These are phyloP conservation scores for Ormosia emarginata DNA, from an alignment of 306 rosid species.

Conservation along the genomic window DNA sequence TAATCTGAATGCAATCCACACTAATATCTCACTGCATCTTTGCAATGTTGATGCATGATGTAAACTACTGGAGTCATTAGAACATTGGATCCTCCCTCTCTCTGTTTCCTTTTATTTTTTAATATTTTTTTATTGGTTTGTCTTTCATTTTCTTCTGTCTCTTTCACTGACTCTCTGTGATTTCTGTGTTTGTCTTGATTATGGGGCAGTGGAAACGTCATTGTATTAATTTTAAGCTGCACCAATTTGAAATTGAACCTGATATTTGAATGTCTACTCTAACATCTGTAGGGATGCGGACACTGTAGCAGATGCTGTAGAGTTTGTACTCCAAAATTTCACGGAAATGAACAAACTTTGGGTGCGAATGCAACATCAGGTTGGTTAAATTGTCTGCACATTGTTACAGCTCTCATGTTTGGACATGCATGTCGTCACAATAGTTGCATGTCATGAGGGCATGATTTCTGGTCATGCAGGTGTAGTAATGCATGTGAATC, in stretches of 20 bases:
- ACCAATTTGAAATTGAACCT: slow-evolving; percentile 19
- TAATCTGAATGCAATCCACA: background rate
- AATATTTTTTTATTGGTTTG: background rate
- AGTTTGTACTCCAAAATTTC: slow-evolving; percentile 83
- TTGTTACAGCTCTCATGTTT: slow-evolving; percentile 30
- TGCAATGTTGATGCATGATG: slow-evolving; percentile 17
- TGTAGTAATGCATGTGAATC: slow-evolving; percentile 83
- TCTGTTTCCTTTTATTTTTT: background rate
- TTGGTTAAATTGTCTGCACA: slow-evolving; percentile 39
- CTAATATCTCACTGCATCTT: background rate
- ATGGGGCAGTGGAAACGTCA: background rate
- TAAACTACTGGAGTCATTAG: background rate
- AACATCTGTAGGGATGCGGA: slow-evolving; percentile 69
- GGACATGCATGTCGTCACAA: slow-evolving; percentile 59
- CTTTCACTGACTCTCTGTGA: background rate
- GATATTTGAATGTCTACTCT: slow-evolving; percentile 20
- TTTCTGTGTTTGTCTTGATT: background rate
- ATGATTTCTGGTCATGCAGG: slow-evolving; percentile 98
- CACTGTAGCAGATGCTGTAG: slow-evolving; percentile 76
- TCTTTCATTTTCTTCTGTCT: background rate
- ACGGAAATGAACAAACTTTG: slow-evolving; percentile 93
- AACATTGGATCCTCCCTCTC: slow-evolving; percentile 3
- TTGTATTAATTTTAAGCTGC: slow-evolving; percentile 19
- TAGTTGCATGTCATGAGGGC: slow-evolving; percentile 87
- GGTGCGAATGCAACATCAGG: slow-evolving; percentile 94